Evolutionary conservation across 2,329 filamentous ascomycete species (phyloP).

Genomic region (Daldinia sp.): DNA sequence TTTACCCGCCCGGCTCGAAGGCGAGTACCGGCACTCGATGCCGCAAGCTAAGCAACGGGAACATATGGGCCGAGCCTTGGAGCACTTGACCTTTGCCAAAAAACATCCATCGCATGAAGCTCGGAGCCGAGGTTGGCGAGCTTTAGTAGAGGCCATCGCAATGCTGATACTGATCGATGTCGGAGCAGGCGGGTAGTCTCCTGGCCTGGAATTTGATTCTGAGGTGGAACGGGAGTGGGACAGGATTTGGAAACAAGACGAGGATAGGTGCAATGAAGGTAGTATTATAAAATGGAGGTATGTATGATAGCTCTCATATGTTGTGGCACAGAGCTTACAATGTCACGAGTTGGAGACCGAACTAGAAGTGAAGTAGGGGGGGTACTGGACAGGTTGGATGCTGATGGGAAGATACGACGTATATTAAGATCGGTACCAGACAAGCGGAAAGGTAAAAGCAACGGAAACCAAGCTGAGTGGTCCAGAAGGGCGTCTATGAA

Average conservation of each 20-base stretch:
- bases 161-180: conserved; percentile 16
- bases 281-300: conserved; percentile 42
- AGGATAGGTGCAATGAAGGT: conserved; percentile 35
- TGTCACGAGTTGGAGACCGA: conserved; percentile 33
- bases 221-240: conserved; percentile 20
- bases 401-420: conserved; percentile 36
- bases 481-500: conserved; percentile 37
- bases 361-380: conserved; percentile 35
- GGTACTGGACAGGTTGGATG: conserved; percentile 32
- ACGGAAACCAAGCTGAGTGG: conserved; percentile 25
- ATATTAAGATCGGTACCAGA: conserved; percentile 35
- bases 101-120: conserved; percentile 68
- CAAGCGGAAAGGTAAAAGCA: conserved; percentile 41
- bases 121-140: conserved; percentile 58
- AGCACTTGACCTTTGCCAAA: conserved; percentile 68
- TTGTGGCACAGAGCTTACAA: conserved; percentile 46
- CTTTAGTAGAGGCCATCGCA: conserved; percentile 49
- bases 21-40: conserved; percentile 64
- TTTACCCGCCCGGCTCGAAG: conserved; percentile 64
- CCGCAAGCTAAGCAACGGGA: conserved; percentile 64
- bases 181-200: conserved; percentile 11
- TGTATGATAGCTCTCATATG: conserved; percentile 40
- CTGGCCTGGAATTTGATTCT: conserved; percentile 9
- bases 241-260: conserved; percentile 25
- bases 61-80: conserved; percentile 65